Evolutionary conservation across 2,329 filamentous ascomycete species (phyloP), one percentile per base, ranked within the genome.

Genomic region (Pseudonectria foliicola): DNA sequence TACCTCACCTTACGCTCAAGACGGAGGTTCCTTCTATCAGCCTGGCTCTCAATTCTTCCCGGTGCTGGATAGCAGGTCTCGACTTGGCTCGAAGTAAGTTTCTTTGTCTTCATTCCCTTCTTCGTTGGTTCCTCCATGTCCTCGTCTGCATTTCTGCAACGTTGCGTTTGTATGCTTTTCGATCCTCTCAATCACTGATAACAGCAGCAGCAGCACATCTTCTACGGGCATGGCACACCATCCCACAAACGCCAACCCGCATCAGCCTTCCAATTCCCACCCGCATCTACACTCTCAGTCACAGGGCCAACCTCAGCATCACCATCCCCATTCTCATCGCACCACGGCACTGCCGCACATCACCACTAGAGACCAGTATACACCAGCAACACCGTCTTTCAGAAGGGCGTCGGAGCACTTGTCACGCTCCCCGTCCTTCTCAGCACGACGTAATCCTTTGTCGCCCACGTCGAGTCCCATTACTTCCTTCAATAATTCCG

Each of bases 71-170:
- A 61, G 69, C 50, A 69, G 73, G 56, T 61, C 70, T 51, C 69
- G 71, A 52, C 60, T 76, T 52, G 66, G 63, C 52, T 69, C 71
- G 49, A 73, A 64, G 73, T 77, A 70, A 48, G 71, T 72, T 35
- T 11, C 27, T 27, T 25, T 24, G 11, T 27, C n/a, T 32, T 29
- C 13, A 27, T 23, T 25, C 12, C 39, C 31, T 34, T 34, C 31
- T 36, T 36, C 33, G 29, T 25, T 34, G 32, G 8, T 31, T 33
- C 16, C 34, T 31, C 18, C 24, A 27, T 23, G n/a, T 25, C 8
- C 18, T 2, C 14, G 7, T 29, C 26, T 15, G 10, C 21, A 11
- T 31, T 15, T 12, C 6, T 34, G 27, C 33, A 35, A 35, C 29
- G 27, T 31, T 35, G 25, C 15, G 33, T 35, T 35, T 15, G 23